A percentile compares a stretch with the other conserved stretches of the same genome.
phyloP scores from a whole-genome alignment of 2,329 filamentous ascomycete genomes.

The Karstenula rhodostoma region DNA sequence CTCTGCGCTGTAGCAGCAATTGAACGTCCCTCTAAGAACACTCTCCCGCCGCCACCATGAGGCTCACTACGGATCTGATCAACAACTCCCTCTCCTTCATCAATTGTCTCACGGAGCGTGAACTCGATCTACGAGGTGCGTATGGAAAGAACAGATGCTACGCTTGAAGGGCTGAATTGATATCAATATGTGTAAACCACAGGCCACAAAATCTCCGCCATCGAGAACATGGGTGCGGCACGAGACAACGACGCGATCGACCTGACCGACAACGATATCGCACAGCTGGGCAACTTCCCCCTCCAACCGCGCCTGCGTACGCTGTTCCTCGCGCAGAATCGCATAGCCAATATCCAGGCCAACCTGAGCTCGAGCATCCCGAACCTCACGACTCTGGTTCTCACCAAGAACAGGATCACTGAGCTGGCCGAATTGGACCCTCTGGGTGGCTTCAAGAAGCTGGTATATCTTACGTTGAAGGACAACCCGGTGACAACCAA shows the following conservation, averaged over 20 bases:
- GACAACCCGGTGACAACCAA: slow-evolving; percentile 93
- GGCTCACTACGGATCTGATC: slow-evolving; percentile 95
- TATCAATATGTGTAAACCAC: slow-evolving; percentile 69
- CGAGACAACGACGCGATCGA: slow-evolving; percentile 96
- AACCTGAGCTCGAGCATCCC: slow-evolving; percentile 78
- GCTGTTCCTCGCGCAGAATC: slow-evolving; percentile 88
- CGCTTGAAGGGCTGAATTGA: slow-evolving; percentile 87
- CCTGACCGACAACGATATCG: slow-evolving; percentile 97
- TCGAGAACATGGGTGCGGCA: slow-evolving; percentile 97
- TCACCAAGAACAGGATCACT: slow-evolving; percentile 81
- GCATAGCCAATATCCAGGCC: slow-evolving; percentile 81
- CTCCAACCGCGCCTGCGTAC: slow-evolving; percentile 87
- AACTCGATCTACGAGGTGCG: slow-evolving; percentile 99
- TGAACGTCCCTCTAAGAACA: not conserved
- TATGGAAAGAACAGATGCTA: slow-evolving; percentile 97
- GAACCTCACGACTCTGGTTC: slow-evolving; percentile 80
- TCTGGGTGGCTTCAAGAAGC: slow-evolving; percentile 70
- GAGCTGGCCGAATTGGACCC: slow-evolving; percentile 90
- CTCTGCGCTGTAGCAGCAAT: not conserved
- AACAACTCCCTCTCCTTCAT: slow-evolving; percentile 95
- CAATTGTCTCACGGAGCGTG: slow-evolving; percentile 97
- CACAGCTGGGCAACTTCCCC: slow-evolving; percentile 88
- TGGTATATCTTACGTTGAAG: slow-evolving; percentile 82
- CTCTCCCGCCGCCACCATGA: slow-evolving; percentile 66
- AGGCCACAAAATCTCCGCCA: slow-evolving; percentile 97